Base-by-base conservation (phyloP, 1,284 basidiomycete species). In the Puccinia polysora region DNA sequence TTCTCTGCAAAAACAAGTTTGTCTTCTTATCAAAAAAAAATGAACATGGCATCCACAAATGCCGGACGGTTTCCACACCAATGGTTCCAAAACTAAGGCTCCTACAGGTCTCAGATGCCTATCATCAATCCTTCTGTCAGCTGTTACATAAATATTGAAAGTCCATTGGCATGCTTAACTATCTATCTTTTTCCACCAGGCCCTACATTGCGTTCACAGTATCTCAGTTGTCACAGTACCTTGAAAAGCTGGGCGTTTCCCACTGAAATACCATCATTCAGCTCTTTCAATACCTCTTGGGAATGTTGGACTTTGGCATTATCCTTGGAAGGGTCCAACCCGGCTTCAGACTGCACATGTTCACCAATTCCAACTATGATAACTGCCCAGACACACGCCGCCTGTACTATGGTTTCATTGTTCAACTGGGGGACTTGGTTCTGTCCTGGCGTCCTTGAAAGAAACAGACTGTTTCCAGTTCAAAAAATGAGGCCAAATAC, bases 131-230 rank as follows among this genome's bases (percentile, higher is more conserved):
- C 8, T 52, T 52, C 20, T 8, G 8, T 43, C 8, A 43, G 8
- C 8, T 18, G 40, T 8, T 8, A 18, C 18, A 8, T 18, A 43
- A 43, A 18, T 43, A 43, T 18, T 8, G 40, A 18, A 25, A 12
- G 8, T 58, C 23, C 12, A 43, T 32, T 60, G 36, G 28, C 36
- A n/a, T n/a, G n/a, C n/a, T n/a, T n/a, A n/a, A n/a, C n/a, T n/a
- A n/a, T n/a, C n/a, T 60, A 5, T 30, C 32, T 43, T 6, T 28
- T 12, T 60, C 7, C 4, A 60, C 58, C 14, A 5, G 36, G 5
- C 58, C 58, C 4, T 30, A 60, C 23, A 15, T 60, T 25, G 58
- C 58, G n/a, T 60, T 60, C 25, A 6, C 38, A 12, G n/a, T 23
- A 14, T 38, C 32, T 5, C 30, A 40, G n/a, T 28, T 58, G 5